Base-by-base conservation (phyloP, 208 protist genomes). In the Giardia muris region DNA sequence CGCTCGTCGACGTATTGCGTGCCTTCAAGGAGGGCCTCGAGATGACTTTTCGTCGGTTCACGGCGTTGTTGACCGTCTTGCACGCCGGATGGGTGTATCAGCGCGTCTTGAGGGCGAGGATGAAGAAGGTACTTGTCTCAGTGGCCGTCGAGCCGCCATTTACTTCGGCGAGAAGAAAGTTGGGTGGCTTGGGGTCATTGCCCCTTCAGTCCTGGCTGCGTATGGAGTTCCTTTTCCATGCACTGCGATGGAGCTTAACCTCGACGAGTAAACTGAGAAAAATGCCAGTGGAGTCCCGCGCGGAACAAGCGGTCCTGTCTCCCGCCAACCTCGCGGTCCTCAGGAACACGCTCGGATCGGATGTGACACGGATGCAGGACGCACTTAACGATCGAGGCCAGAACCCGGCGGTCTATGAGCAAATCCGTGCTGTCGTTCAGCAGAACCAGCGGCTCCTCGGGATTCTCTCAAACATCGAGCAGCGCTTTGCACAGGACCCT, bases 1-100 rank as follows among this genome's bases (percentile, higher is more conserved):
- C 89, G 98, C 98, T 94, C 94, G 96, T 91, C 95, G 95, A 42
- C 96, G 95, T 46, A 47, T 98, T 3, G 95, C 95, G 47, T 96
- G 96, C 0, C 90, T 98, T 2, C 96, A 93, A 89, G 93, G 46
- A 44, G 89, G 87, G 43, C 2, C 92, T 2, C 89, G 67, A 2
- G 93, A 94, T 44, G 93, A 92, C 43, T 95, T 97, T 2, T 96
- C 96, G 93, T 91, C 95, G 39, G 42, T 94, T 22, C 87, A 92
- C 46, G 90, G 89, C 0, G 46, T 94, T 19, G 30, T 94, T n/a
- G 93, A 93, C 45, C 45, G 47, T 46, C 10, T 93, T 67, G 44
- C 39, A 2, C 3, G 46, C 3, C 86, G 48, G 30, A 46, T 92
- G 19, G 87, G 47, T 3, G 0, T 47, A 0, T 39, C 46, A 39